Base-by-base conservation (phyloP, 768 basidiomycete genomes). In the Collybia sordida region DNA sequence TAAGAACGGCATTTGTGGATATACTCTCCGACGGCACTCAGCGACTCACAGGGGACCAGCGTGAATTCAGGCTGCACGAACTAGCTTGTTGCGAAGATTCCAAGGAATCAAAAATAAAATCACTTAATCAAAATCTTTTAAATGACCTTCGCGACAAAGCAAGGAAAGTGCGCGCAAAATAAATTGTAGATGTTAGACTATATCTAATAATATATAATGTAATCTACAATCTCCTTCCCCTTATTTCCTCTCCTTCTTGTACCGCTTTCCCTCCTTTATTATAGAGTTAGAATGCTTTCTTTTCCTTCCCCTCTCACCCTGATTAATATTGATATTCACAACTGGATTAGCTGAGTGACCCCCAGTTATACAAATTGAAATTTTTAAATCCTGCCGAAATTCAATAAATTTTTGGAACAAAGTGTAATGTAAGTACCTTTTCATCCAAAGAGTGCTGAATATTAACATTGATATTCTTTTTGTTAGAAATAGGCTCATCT, bases 381-480 rank as follows among this genome's bases (percentile, higher is more conserved):
- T 18, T 28, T 9, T n/a, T 17, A 44, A 9, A 19, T n/a, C 23
- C 17, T 1, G 25, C 42, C 34, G 25, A n/a, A 44, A 11, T 28
- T 44, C 25, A 28, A 44, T 44, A 15, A 28, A 18, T 27, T 44
- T 25, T 44, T 31, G 21, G 27, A 19, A 12, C 25, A 44, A 44
- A n/a, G 12, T 27, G 34, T 44, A 25, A 44, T 12, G 25, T 44
- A 44, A 27, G 42, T 44, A 44, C 34, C 42, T 44, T 44, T 44
- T 17, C 42, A 28, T 44, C 27, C 34, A 31, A 25, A 27, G 25
- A 31, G 9, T 28, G 15, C 18, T 28, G 15, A 21, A 23, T 44
- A 44, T 31, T 44, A 31, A 44, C 42, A 27, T 43, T 31, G 27
- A 44, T 31, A 44, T 44, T 21, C 5, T 19, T 14, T 15, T 42